Conservation (phyloP, 306 rosid genomes). For the Abrus pulchellus region DNA sequence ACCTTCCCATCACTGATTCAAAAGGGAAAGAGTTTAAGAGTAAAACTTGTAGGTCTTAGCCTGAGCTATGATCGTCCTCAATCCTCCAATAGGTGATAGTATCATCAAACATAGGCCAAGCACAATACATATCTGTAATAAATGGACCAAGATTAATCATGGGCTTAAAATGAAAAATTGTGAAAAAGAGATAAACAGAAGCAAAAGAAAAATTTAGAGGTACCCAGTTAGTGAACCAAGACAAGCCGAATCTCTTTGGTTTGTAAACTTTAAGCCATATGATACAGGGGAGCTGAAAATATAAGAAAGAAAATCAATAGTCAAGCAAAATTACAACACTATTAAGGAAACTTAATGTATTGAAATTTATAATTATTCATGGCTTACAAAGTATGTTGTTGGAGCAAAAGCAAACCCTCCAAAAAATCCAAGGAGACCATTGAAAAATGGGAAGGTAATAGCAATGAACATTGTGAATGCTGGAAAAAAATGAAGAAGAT, state of each 20-base stretch:
- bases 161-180: neutral
- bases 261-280: constrained; percentile 86
- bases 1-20: neutral
- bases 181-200: neutral
- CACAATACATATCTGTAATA: constrained; percentile 71
- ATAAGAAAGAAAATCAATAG: neutral
- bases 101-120: constrained; percentile 64
- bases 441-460: constrained; percentile 89
- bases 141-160: constrained; percentile 1
- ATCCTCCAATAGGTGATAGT: constrained; percentile 78
- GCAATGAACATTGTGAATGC: constrained; percentile 80
- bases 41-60: constrained; percentile 65
- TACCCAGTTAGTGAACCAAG: constrained; percentile 92
- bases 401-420: constrained; percentile 98
- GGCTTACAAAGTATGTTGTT: constrained; percentile 85
- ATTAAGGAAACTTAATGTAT: neutral
- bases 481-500: constrained; percentile 43
- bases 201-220: neutral
- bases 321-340: neutral
- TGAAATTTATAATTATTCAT: neutral
- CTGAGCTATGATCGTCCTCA: constrained; percentile 66
- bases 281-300: constrained; percentile 85
- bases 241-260: constrained; percentile 76
- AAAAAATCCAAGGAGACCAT: constrained; percentile 75
- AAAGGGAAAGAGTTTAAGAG: constrained; percentile 45